These are phyloP conservation scores for Microsporum audouinii DNA, from an alignment of 2,329 filamentous ascomycete species.

Conservation along the genomic window DNA sequence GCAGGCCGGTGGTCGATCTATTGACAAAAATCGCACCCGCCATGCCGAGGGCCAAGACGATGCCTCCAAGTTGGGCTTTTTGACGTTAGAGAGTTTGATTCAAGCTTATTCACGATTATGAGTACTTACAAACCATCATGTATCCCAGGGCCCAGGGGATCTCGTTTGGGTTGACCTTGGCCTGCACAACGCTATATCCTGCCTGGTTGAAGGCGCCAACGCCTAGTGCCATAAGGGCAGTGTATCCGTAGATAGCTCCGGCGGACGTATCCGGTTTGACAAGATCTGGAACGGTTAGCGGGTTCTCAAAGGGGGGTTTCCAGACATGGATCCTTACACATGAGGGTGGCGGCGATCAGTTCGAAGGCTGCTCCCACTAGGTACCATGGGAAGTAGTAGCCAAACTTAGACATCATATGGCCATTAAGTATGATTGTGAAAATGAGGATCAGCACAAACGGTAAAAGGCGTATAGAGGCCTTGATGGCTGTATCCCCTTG, in stretches of 20 bases:
- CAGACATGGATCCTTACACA: constrained; percentile 20
- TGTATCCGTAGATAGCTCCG: constrained; percentile 21
- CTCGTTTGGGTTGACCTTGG: constrained; percentile 22
- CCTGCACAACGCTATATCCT: constrained; percentile 31
- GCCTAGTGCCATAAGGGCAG: constrained; percentile 33
- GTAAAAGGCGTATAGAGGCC: constrained; percentile 25
- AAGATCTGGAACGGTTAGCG: background rate
- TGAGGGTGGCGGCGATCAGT: constrained; percentile 17
- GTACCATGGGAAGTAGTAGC: constrained; percentile 23
- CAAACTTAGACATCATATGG: constrained; percentile 14
- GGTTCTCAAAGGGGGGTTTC: constrained; percentile 14
- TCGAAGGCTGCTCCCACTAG: constrained; percentile 12
- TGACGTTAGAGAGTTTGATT: background rate
- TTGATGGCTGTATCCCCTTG: constrained; percentile 28
- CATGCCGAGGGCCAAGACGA: background rate
- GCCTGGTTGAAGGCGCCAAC: constrained; percentile 25
- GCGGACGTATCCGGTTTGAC: constrained; percentile 11
- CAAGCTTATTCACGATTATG: background rate
- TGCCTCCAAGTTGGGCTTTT: background rate
- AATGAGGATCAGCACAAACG: constrained; percentile 21
- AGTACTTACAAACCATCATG: constrained; percentile 12
- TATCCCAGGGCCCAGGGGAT: constrained; percentile 30
- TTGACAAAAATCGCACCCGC: background rate
- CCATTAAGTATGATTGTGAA: constrained; percentile 16
- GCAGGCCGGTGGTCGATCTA: background rate